Conservation (phyloP, 2,329 filamentous ascomycete genomes). For the Colletotrichum orbiculare region DNA sequence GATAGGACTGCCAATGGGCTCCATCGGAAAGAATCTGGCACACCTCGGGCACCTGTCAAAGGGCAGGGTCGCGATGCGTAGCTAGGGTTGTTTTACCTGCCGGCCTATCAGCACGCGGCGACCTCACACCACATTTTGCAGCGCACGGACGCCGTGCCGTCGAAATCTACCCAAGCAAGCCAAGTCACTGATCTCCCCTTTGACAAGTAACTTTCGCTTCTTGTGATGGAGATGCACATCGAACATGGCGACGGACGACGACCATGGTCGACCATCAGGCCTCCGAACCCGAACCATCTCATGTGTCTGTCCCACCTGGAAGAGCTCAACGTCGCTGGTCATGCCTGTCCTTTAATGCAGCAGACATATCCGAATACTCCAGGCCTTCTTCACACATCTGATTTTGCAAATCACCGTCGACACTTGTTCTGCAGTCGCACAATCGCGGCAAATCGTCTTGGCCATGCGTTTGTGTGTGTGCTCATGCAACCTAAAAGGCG, state of each 20-base stretch:
- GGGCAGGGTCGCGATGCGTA: constrained; percentile 20
- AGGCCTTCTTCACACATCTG: too few relatives aligned
- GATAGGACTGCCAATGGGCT: constrained; percentile 26
- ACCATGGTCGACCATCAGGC: too few relatives aligned
- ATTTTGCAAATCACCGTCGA: not conserved
- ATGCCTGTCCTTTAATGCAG: too few relatives aligned
- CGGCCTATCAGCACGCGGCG: too few relatives aligned
- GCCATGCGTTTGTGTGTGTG: not conserved
- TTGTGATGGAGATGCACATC: constrained; percentile 23
- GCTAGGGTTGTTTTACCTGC: constrained; percentile 3
- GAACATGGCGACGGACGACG: not conserved
- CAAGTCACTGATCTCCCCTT: constrained; percentile 16
- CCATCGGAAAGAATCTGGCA: constrained; percentile 33
- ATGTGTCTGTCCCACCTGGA: too few relatives aligned
- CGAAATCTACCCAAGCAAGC: constrained; percentile 14
- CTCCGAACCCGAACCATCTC: too few relatives aligned
- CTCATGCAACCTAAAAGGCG: constrained; percentile 30
- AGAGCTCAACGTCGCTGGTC: too few relatives aligned
- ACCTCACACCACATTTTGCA: not conserved
- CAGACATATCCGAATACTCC: too few relatives aligned
- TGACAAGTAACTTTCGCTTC: constrained; percentile 21
- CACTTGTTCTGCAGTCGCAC: not conserved
- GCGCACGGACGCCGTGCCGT: constrained; percentile 19
- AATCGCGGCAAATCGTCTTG: not conserved
- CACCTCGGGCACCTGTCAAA: constrained; percentile 25